Evolutionary conservation across 768 basidiomycete species (phyloP).

Genomic region (Trametes cubensis): DNA sequence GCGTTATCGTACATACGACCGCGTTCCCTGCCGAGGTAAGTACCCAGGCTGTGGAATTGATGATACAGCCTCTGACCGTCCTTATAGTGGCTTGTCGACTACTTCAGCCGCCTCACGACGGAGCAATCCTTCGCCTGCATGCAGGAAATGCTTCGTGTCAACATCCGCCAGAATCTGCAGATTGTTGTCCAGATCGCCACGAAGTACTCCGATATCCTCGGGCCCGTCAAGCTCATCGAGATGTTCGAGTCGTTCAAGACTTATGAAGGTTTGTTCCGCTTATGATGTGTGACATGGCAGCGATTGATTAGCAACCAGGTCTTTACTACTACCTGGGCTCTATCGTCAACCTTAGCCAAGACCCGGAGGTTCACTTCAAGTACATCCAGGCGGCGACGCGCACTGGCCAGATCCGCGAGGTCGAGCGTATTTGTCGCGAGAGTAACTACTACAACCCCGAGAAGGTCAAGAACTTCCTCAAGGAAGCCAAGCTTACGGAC

Average conservation of each 20-base stretch:
- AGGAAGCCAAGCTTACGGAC: conserved; percentile 94
- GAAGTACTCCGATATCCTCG: conserved; percentile 97
- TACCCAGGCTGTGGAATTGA: conserved; percentile 13
- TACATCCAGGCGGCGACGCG: conserved; percentile 99
- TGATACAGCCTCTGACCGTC: conserved; percentile 1
- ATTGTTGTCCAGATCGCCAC: conserved; percentile 97
- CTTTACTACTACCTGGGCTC: conserved; percentile 99
- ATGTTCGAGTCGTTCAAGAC: conserved; percentile 98
- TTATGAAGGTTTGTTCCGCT: conserved; percentile 71
- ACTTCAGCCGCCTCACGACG: conserved; percentile 95
- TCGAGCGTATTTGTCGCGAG: conserved; percentile 97
- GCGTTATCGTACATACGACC: conserved; percentile 91
- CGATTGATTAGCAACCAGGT: conserved; percentile 44
- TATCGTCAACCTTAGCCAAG: conserved; percentile 94
- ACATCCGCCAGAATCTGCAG: conserved; percentile 97
- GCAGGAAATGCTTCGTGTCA: conserved; percentile 95
- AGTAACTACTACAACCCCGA: conserved; percentile 98
- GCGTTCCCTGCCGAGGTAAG: conserved; percentile 81
- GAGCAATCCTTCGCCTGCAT: conserved; percentile 96
- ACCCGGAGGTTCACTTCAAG: conserved; percentile 98
- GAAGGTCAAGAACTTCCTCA: conserved; percentile 99
- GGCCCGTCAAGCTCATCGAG: conserved; percentile 96
- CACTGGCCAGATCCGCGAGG: conserved; percentile 97
- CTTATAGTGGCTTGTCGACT: conserved; percentile 88
- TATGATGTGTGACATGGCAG: background rate